Conservation (phyloP, 169 alveolate species). For the Eimeria acervulina region DNA sequence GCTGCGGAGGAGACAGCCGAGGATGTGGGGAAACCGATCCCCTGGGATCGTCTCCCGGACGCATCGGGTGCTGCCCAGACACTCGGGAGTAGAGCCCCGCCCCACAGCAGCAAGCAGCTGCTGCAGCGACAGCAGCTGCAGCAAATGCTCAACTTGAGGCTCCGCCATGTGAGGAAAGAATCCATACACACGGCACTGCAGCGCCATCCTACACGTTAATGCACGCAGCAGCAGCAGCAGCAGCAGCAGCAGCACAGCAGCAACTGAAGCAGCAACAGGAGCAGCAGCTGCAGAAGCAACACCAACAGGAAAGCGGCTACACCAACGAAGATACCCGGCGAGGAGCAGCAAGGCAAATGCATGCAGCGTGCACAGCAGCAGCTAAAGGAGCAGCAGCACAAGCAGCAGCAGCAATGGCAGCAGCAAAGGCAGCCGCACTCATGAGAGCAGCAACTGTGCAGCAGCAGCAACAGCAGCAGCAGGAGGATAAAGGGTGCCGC, state of each 20-base stretch:
- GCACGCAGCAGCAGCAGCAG: too few relatives aligned
- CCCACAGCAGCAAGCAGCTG: neutral
- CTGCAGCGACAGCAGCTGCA: neutral
- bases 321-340: too few relatives aligned
- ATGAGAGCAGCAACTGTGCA: neutral
- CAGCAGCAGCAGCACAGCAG: neutral
- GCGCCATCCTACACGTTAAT: neutral
- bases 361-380: neutral
- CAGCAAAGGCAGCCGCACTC: neutral
- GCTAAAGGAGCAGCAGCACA: too few relatives aligned
- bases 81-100: neutral
- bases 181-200: conserved; percentile 42
- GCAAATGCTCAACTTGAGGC: conserved; percentile 15
- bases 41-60: conserved; percentile 31
- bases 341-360: too few relatives aligned
- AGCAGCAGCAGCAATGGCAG: neutral
- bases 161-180: neutral
- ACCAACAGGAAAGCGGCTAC: too few relatives aligned
- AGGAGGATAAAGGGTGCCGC: neutral
- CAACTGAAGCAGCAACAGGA: neutral
- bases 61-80: neutral
- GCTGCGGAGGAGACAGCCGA: neutral
- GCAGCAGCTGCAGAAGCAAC: neutral
- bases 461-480: conserved; percentile 24
- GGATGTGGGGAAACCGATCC: conserved; percentile 27